Percentiles rank a stretch among this genome's conserved stretches.
Evolutionary conservation across 768 basidiomycete species (phyloP).

Genomic region (Asterophora parasitica): DNA sequence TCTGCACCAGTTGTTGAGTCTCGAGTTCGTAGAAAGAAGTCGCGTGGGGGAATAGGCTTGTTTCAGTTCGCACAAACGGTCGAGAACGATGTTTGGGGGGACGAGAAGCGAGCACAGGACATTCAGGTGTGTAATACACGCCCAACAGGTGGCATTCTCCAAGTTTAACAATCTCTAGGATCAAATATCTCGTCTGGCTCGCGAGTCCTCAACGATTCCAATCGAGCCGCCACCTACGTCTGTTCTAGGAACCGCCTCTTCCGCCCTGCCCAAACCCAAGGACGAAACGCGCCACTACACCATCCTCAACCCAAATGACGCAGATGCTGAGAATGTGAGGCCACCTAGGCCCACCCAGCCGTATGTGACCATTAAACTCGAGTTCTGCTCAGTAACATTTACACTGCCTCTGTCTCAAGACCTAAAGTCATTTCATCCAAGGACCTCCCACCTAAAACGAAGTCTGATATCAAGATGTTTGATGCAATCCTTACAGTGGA

Average conservation of each 20-base stretch:
- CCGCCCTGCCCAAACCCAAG: slow-evolving; percentile 25
- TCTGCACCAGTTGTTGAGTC: slow-evolving; percentile 44
- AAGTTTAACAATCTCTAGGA: slow-evolving; percentile 33
- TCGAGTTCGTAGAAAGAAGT: slow-evolving; percentile 55
- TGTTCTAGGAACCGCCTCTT: slow-evolving; percentile 12
- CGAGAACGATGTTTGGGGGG: slow-evolving; percentile 64
- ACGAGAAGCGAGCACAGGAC: slow-evolving; percentile 48
- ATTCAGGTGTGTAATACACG: slow-evolving; percentile 49
- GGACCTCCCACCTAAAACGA: slow-evolving; percentile 32
- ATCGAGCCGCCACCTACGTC: too few species aligned
- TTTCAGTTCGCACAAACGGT: slow-evolving; percentile 83
- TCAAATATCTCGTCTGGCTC: slow-evolving; percentile 50
- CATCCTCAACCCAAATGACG: slow-evolving; percentile 31
- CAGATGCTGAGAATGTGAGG: slow-evolving; percentile 22
- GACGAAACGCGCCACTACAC: slow-evolving; percentile 46
- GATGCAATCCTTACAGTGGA: slow-evolving; percentile 56
- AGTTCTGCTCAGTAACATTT: background rate
- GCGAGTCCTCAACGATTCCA: slow-evolving; percentile 27
- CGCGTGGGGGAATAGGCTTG: slow-evolving; percentile 50
- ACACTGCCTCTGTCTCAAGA: slow-evolving; percentile 26
- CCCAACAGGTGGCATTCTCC: background rate
- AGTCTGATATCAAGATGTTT: slow-evolving; percentile 59
- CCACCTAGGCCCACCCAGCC: slow-evolving; percentile 30
- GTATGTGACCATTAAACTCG: slow-evolving; percentile 22
- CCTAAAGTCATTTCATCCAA: slow-evolving; percentile 53